Conservation (phyloP, 306 rosid genomes). For the Castanea sativa region DNA sequence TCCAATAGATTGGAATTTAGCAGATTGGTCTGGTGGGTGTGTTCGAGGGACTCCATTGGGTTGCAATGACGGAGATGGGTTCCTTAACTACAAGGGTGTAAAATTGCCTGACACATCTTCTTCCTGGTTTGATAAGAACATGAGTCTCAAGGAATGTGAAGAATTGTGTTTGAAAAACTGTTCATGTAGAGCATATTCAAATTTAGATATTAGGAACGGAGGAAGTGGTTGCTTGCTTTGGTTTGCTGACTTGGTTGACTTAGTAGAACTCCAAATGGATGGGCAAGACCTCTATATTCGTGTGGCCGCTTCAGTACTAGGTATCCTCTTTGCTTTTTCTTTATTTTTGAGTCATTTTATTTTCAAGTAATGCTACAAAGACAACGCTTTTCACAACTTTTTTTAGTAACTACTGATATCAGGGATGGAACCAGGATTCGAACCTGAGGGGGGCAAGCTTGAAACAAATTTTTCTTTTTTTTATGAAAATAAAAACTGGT, state of each 20-base stretch:
- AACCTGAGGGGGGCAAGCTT: no score
- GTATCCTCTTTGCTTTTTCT: background rate
- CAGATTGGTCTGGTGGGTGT: slow-evolving; percentile 11
- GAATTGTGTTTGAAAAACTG: background rate
- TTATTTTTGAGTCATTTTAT: background rate
- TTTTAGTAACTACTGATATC: no score
- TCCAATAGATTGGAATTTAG: no score
- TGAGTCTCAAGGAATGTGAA: background rate
- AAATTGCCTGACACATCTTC: background rate
- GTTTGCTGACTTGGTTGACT: background rate
- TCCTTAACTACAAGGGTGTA: background rate
- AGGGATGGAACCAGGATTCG: no score
- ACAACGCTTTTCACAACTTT: no score
- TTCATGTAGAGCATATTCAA: background rate
- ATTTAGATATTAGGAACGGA: background rate
- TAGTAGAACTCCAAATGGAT: background rate
- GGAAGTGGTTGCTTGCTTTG: background rate
- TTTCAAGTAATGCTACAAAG: background rate
- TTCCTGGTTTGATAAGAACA: background rate
- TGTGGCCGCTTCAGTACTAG: background rate
- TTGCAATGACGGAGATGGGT: slow-evolving; percentile 12
- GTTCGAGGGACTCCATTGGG: background rate
- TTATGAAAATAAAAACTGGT: no score
- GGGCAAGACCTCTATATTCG: background rate
- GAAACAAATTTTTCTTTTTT: no score